Conservation (phyloP, 148 eudicot species). For the Diospyros kaki region DNA sequence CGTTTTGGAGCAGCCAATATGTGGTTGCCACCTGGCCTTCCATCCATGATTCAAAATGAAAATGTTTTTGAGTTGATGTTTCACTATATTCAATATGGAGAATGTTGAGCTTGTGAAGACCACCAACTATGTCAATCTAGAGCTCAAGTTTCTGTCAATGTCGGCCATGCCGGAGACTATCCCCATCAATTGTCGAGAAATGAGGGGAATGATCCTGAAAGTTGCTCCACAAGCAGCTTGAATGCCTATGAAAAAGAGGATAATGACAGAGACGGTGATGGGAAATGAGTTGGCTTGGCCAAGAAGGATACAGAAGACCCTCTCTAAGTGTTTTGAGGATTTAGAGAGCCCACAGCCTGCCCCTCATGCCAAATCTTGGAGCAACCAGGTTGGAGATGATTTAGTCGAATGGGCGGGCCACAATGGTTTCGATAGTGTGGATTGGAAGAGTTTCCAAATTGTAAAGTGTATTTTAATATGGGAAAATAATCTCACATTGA, state of each 20-base stretch:
- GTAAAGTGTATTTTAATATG: too few relatives aligned
- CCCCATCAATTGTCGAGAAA: constrained; percentile 36
- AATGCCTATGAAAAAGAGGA: constrained; percentile 34
- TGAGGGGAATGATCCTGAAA: constrained; percentile 39
- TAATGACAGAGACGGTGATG: constrained; percentile 17
- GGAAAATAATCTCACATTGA: too few relatives aligned
- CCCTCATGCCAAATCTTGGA: constrained; percentile 59
- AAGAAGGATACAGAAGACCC: constrained; percentile 46
- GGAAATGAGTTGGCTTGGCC: constrained; percentile 31
- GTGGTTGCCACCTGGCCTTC: too few relatives aligned
- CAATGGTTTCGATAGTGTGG: constrained; percentile 56
- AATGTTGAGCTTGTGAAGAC: constrained; percentile 20
- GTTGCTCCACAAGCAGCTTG: constrained; percentile 47
- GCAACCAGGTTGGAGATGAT: constrained; percentile 46
- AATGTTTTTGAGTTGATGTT: too few relatives aligned
- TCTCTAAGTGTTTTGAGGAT: constrained; percentile 56
- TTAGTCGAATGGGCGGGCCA: constrained; percentile 56
- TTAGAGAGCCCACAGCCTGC: constrained; percentile 63
- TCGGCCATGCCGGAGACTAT: constrained; percentile 40
- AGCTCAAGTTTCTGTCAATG: constrained; percentile 39
- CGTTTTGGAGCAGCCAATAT: too few relatives aligned
- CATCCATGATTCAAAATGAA: too few relatives aligned
- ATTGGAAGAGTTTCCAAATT: too few relatives aligned
- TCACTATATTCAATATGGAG: not conserved
- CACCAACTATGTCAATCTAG: constrained; percentile 32